phyloP scores from a whole-genome alignment of 441 rosid genomes.

The Euphorbia corollata region DNA sequence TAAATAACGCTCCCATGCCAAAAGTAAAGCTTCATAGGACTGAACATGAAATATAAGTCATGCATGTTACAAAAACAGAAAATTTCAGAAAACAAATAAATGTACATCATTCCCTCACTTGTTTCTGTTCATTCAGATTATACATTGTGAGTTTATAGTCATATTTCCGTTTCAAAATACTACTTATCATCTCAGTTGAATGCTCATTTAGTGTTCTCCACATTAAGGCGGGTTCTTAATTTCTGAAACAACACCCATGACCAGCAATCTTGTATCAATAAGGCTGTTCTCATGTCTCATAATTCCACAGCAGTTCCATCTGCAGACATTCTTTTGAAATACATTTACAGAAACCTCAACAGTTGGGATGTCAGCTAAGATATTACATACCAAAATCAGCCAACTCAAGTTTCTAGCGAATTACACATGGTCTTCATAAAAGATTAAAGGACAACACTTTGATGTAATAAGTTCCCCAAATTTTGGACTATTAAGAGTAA shows the following conservation, averaged over 20 bases:
- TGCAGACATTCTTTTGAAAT: no score
- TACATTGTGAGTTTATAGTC: neutral
- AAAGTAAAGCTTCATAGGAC: neutral
- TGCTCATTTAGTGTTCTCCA: neutral
- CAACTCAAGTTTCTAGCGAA: neutral
- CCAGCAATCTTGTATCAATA: no score
- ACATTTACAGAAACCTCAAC: no score
- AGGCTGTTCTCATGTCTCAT: no score
- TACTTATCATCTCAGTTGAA: neutral
- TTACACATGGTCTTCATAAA: neutral
- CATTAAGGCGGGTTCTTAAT: neutral
- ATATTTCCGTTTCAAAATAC: neutral
- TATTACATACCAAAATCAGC: no score
- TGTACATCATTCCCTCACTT: neutral
- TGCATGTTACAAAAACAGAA: neutral
- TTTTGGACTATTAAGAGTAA: neutral
- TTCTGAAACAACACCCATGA: no score
- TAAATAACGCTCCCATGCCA: neutral
- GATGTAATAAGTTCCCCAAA: neutral
- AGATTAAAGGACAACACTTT: neutral
- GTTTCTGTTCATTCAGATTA: constrained; percentile 1
- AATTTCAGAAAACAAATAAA: neutral
- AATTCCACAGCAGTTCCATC: no score
- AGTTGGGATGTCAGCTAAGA: no score
- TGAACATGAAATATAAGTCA: constrained; percentile 4